Conservation (phyloP, 2,329 filamentous ascomycete species). For the Penicillium freii region DNA sequence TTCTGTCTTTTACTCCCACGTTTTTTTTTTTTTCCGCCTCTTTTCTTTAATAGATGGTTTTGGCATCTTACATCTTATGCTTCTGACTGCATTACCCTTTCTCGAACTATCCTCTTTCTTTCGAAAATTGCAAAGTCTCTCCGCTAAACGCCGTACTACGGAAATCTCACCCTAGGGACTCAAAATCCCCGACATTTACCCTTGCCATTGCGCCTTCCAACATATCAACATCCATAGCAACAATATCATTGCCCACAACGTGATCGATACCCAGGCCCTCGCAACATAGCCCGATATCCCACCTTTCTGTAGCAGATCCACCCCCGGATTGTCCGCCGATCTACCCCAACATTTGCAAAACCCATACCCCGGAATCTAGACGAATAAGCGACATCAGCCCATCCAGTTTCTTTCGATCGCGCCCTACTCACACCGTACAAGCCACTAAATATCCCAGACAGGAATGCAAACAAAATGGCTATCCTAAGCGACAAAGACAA, state of each 20-base stretch:
- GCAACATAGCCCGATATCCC: neutral
- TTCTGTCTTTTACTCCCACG: neutral
- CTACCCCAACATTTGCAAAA: neutral
- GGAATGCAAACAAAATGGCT: conserved; percentile 15
- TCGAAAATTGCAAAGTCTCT: neutral
- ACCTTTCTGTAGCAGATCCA: neutral
- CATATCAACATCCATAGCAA: conserved; percentile 4
- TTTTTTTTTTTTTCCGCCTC: neutral
- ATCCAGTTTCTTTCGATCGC: neutral
- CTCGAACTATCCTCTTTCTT: neutral
- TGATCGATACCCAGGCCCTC: neutral
- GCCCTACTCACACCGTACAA: neutral
- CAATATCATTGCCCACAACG: neutral
- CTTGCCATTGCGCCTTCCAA: neutral
- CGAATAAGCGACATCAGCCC: neutral
- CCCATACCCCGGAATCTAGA: neutral
- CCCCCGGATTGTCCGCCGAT: neutral
- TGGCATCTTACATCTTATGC: neutral
- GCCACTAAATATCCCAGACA: neutral
- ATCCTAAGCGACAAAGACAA: conserved; percentile 14
- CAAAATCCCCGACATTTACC: neutral
- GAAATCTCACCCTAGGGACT: neutral
- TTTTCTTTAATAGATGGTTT: neutral
- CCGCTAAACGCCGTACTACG: neutral
- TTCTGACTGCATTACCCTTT: neutral